Evolutionary conservation across 2,329 filamentous ascomycete genomes (phyloP).

Genomic region (Arthroderma sp.): DNA sequence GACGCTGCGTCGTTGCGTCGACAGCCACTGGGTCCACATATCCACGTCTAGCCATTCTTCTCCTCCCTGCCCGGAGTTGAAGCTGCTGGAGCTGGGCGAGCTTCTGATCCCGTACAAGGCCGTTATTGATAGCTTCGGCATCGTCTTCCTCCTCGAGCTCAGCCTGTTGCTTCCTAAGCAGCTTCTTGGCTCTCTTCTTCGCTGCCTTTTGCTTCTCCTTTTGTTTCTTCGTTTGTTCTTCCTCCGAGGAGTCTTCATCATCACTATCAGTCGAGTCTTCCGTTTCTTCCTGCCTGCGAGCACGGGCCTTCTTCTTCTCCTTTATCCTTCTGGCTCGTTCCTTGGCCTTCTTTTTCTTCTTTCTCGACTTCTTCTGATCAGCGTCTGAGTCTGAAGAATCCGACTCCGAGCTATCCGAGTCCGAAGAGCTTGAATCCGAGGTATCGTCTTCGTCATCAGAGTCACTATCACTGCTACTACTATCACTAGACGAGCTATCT

Average conservation of each 20-base stretch:
- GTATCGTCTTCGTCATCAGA: conserved; percentile 21
- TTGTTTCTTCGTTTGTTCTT: conserved; percentile 19
- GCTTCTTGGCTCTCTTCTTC: conserved; percentile 30
- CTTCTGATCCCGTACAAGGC: conserved; percentile 11
- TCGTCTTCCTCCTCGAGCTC: conserved; percentile 24
- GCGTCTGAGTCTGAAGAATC: not conserved
- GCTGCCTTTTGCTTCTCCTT: conserved; percentile 21
- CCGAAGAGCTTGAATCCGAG: not conserved
- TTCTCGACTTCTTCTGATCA: not conserved
- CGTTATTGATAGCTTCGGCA: conserved; percentile 14
- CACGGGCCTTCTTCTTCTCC: conserved; percentile 6
- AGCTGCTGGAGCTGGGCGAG: conserved; percentile 13
- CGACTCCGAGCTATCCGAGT: not conserved
- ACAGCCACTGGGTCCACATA: not conserved
- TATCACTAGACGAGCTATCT: not conserved
- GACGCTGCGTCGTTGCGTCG: conserved; percentile 16
- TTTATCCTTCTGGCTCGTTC: not conserved
- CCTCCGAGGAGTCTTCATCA: conserved; percentile 17
- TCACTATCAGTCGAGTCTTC: conserved; percentile 11
- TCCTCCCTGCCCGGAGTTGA: not conserved
- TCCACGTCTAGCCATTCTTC: conserved; percentile 6
- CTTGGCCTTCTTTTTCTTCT: conserved; percentile 11
- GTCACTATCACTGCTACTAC: conserved; percentile 18
- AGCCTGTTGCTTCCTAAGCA: conserved; percentile 22
- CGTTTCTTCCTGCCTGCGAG: conserved; percentile 4